Evolutionary conservation across 306 rosid species (phyloP), one percentile per base, ranked within the genome.

Genomic region (Casuarina cunninghamiana): DNA sequence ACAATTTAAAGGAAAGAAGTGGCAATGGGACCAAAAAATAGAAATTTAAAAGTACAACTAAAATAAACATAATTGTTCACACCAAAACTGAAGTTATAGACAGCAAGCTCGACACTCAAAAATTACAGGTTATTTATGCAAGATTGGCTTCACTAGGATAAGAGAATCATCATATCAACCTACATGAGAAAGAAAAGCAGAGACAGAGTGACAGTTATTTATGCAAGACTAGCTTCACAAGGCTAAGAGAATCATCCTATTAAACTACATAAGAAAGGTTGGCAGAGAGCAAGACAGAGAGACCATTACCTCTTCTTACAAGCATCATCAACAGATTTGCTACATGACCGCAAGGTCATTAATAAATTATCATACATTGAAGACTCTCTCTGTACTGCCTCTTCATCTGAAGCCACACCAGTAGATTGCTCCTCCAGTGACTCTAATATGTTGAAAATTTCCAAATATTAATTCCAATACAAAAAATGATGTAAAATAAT

Each of bases 311-410:
- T 87, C 80, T 75, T 78, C 41, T 82, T 83, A 68, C 53, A 77
- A 0, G 87, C 84, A 72, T 71, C 79, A 7, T 81, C 83, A 72
- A 83, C 82, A 67, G 83, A 71, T 81, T 87, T 75, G 73, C 79
- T 72, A 46, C 84, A 80, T 26, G 91, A 80, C 15, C 73, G 80
- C 71, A 85, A 74, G 11, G 54, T 72, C 75, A 75, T 75, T 55
- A 84, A 69, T 71, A 87, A 50, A 50, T 82, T 75, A 41, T 87
- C 87, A 72, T 84, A 87, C 39, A 77, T 72, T 1, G 88, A 82
- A 63, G 79, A 71, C 71, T 84, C 86, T 43, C 71, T 53, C 37
- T 78, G 61, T 81, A 48, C 66, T 26, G 70, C 53, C 45, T 83
- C 79, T 17, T 84, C 85, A 41, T 72, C 80, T 4, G 81, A 79